Percentiles rank a stretch among this genome's conserved stretches.
phyloP scores from a whole-genome alignment of 1,284 basidiomycete species.

The Melampsora larici-populina region DNA sequence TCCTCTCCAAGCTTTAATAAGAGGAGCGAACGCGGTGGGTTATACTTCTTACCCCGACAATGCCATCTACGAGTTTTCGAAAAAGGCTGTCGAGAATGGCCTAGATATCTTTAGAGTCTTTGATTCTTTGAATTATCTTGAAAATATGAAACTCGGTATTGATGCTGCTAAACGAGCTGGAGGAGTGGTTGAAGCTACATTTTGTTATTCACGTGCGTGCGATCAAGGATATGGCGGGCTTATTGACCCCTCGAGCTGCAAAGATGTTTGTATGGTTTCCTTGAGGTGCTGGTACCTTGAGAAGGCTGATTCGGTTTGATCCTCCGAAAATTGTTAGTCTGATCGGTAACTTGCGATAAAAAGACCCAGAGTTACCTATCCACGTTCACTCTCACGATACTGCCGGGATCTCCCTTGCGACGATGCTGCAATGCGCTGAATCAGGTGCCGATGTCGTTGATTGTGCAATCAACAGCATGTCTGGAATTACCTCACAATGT shows the following conservation, averaged over 20 bases:
- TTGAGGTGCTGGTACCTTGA: slow-evolving; percentile 15
- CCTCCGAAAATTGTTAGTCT: slow-evolving; percentile 59
- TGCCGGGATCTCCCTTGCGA: slow-evolving; percentile 92
- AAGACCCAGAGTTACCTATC: slow-evolving; percentile 95
- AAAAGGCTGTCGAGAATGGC: slow-evolving; percentile 92
- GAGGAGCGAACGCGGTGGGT: too few species aligned
- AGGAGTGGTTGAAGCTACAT: too few species aligned
- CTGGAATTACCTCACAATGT: slow-evolving; percentile 95
- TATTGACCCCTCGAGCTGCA: slow-evolving; percentile 92
- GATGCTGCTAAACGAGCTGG: too few species aligned
- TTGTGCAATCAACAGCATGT: slow-evolving; percentile 99
- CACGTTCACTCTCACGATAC: too few species aligned
- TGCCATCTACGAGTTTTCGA: slow-evolving; percentile 82
- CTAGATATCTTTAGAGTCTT: slow-evolving; percentile 99
- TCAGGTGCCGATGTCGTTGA: too few species aligned
- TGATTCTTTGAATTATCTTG: slow-evolving; percentile 97
- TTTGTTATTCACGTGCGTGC: slow-evolving; percentile 99
- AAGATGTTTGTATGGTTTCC: slow-evolving; percentile 63
- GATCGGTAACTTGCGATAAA: slow-evolving; percentile 87
- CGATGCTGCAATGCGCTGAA: slow-evolving; percentile 90
- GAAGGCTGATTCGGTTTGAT: slow-evolving; percentile 30
- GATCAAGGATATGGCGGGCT: slow-evolving; percentile 99
- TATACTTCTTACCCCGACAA: slow-evolving; percentile 99
- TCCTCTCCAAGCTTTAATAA: slow-evolving; percentile 96
- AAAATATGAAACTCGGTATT: too few species aligned